Percentiles rank a stretch among this genome's conserved stretches.
These are phyloP conservation scores for Leucocoprinus gongylophorus DNA, from an alignment of 1,284 basidiomycete genomes.

Conservation along the genomic window DNA sequence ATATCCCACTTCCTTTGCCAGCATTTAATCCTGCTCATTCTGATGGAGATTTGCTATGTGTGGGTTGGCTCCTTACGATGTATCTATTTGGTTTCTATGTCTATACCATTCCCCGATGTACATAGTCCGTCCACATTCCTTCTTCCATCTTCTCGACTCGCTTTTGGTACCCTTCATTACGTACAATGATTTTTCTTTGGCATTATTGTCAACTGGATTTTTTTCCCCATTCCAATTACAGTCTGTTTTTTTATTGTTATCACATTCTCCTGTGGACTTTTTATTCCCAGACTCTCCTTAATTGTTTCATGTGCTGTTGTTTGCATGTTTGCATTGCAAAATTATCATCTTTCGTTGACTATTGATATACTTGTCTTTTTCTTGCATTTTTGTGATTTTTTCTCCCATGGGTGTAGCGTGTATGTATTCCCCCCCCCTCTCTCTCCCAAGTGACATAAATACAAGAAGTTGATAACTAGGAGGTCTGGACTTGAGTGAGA, in stretches of 20 bases:
- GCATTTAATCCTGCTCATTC: neutral
- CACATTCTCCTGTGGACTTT: neutral
- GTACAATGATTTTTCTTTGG: neutral
- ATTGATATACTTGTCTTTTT: neutral
- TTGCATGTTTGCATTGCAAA: neutral
- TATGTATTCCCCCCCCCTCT: too few species aligned
- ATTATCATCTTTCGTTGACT: neutral
- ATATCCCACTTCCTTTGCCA: neutral
- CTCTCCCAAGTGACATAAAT: too few species aligned
- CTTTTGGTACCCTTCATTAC: neutral
- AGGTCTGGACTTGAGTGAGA: too few species aligned
- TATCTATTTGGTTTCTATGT: conserved; percentile 5
- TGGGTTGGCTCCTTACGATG: conserved; percentile 1
- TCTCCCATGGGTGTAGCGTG: neutral
- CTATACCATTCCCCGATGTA: conserved; percentile 4
- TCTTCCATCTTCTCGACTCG: neutral
- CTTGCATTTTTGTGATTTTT: neutral
- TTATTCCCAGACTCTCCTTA: neutral
- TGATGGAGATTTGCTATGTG: neutral
- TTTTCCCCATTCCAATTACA: neutral
- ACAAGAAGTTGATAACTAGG: too few species aligned
- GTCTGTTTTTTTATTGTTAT: neutral
- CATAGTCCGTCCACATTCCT: neutral
- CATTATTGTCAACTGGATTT: neutral
- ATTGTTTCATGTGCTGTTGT: neutral